These are phyloP conservation scores for Tolypocladium paradoxum DNA, from an alignment of 2,329 filamentous ascomycete species.

Conservation along the genomic window DNA sequence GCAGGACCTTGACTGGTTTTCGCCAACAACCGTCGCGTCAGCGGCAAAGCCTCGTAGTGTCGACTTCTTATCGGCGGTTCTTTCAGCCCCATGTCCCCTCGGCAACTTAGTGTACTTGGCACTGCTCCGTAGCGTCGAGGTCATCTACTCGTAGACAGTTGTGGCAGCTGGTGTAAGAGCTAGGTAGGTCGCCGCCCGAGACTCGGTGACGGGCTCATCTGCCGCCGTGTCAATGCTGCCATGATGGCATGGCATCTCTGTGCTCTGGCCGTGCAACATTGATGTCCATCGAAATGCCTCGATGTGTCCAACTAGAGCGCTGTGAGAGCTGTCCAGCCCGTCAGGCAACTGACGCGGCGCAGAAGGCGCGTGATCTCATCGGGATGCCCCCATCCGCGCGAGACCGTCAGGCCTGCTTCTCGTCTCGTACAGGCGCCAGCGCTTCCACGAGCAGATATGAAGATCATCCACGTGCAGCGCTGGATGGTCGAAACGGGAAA, in stretches of 20 bases:
- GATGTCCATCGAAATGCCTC: neutral
- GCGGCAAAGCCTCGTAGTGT: too few relatives aligned
- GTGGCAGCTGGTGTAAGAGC: neutral
- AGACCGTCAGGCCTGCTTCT: neutral
- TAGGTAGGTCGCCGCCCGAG: neutral
- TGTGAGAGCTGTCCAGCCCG: neutral
- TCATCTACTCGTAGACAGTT: neutral
- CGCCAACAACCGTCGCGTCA: neutral
- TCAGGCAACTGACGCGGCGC: neutral
- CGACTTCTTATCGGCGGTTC: too few relatives aligned
- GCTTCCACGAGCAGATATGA: neutral
- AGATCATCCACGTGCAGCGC: neutral
- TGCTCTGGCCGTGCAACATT: neutral
- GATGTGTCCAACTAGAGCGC: neutral
- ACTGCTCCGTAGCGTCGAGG: neutral
- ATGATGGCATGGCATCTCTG: too few relatives aligned
- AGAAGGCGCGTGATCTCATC: neutral
- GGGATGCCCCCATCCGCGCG: too few relatives aligned
- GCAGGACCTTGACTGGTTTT: too few relatives aligned
- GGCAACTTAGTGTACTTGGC: neutral
- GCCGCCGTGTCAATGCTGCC: neutral
- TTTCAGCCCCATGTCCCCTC: neutral
- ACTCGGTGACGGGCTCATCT: neutral
- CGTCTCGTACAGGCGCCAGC: neutral
- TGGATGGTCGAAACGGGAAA: neutral